Base-by-base conservation (phyloP, 1,139 yeast species). In the Suhomyces yuchorum region DNA sequence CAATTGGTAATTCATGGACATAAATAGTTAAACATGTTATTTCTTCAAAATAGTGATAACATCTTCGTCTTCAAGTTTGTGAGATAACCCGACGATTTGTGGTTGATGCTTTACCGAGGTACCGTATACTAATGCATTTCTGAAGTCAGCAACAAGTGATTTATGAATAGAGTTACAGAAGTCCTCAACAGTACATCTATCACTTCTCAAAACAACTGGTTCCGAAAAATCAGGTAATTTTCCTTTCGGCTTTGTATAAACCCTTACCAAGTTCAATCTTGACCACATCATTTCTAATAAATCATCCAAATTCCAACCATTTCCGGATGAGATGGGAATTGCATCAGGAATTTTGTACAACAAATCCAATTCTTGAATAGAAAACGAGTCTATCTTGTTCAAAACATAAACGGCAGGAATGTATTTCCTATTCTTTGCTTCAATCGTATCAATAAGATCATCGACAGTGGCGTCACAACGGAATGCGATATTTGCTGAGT, bases 391-490 rank as follows among this genome's bases (percentile, higher is more conserved):
- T 59, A 95, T 92, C 71, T 93, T 93, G 78, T 93, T 93, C 63
- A 93, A 77, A 41, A 90, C 97, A 65, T 93, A 93, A 48, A 93
- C 78, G 2, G 96, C 98, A 8, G 99, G 99, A 56, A 93, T 90
- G 67, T 93, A 93, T 65, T 89, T 84, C 71, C 99, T 84, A 59
- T 88, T 84, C 50, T 87, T 85, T 3, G 87, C 91, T 71, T 93
- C 98, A 49, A 93, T 80, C n/a, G 92, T 88, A 66, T 92, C 98
- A 59, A 92, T 91, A 59, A 92, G 75, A 62, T 92, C 98, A 65
- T 92, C 99, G 32, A 95, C 96, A 0, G 97, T 89, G 18, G 99
- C 99, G 67, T 93, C 99, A 66, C 98, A 92, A 62, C 99, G 78
- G 71, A 93, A 87, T 1, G 97, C 95, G 55, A 93, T 87, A 64